Evolutionary conservation across 2,329 filamentous ascomycete genomes (phyloP).

Genomic region (Bisporella sp.): DNA sequence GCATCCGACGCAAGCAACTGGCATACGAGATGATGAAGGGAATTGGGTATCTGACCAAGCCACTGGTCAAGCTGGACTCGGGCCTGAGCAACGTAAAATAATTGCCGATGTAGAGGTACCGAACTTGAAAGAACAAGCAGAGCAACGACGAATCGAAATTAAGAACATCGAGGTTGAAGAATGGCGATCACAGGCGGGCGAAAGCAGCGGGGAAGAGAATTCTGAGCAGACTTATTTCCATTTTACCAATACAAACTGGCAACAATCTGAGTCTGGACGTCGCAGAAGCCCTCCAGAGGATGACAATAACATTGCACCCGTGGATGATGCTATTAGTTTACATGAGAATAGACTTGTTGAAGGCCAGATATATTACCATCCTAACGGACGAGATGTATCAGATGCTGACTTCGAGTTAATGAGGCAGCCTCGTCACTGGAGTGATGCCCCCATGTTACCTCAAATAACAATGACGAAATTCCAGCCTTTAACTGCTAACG

Average conservation of each 20-base stretch:
- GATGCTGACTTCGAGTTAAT: conserved; percentile 21
- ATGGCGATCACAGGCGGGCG: conserved; percentile 24
- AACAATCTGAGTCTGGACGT: conserved; percentile 4
- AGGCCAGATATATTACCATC: conserved; percentile 25
- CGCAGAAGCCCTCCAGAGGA: conserved; percentile 8
- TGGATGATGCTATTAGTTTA: conserved; percentile 24
- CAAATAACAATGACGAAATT: conserved; percentile 28
- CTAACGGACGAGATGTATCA: conserved; percentile 13
- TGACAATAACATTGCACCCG: conserved; percentile 15
- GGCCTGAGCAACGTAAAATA: conserved; percentile 20
- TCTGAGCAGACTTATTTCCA: conserved; percentile 15
- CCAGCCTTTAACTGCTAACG: conserved; percentile 40
- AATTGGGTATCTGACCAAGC: conserved; percentile 17
- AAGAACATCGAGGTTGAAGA: conserved; percentile 28
- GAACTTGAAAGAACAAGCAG: conserved; percentile 26
- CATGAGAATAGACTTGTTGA: conserved; percentile 24
- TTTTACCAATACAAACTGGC: conserved; percentile 6
- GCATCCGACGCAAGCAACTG: conserved; percentile 3
- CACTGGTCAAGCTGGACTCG: conserved; percentile 22
- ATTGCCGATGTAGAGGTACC: conserved; percentile 17
- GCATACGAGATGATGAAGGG: conserved; percentile 20
- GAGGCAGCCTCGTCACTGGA: conserved; percentile 23
- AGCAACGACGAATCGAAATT: conserved; percentile 18
- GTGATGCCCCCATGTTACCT: conserved; percentile 31
- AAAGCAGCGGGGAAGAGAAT: conserved; percentile 15